These are phyloP conservation scores for Emmonsia crescens DNA, from an alignment of 2,329 filamentous ascomycete species.

Conservation along the genomic window DNA sequence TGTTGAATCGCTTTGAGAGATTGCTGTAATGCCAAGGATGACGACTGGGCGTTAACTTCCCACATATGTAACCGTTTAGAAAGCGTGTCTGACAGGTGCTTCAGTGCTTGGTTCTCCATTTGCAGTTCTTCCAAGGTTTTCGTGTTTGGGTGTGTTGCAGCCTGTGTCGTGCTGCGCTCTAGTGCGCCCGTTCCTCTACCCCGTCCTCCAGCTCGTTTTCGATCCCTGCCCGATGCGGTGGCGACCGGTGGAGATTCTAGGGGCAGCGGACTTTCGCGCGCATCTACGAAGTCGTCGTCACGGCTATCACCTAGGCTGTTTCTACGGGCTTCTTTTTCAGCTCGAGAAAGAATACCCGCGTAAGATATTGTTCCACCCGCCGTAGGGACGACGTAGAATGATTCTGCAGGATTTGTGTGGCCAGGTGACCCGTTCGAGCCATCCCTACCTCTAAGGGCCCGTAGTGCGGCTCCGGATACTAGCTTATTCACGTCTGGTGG, in stretches of 20 bases:
- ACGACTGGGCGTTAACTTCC: conserved; percentile 82
- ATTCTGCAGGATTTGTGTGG: conserved; percentile 48
- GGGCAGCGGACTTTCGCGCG: conserved; percentile 53
- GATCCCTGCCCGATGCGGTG: conserved; percentile 29
- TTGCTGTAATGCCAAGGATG: conserved; percentile 74
- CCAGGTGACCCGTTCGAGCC: conserved; percentile 43
- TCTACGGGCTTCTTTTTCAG: conserved; percentile 33
- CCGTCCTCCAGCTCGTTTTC: conserved; percentile 24
- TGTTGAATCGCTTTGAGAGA: conserved; percentile 50
- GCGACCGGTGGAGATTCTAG: conserved; percentile 37
- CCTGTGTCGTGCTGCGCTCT: conserved; percentile 15
- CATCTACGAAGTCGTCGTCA: conserved; percentile 85
- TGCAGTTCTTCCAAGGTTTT: conserved; percentile 81
- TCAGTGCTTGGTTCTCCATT: conserved; percentile 77
- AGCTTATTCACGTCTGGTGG: conserved; percentile 72
- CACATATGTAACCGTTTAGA: conserved; percentile 84
- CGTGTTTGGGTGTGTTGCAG: conserved; percentile 26
- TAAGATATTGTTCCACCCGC: conserved; percentile 89
- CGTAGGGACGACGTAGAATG: conserved; percentile 90
- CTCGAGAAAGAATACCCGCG: conserved; percentile 64
- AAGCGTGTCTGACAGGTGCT: conserved; percentile 74
- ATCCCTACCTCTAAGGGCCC: conserved; percentile 59
- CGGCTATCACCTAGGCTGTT: conserved; percentile 47
- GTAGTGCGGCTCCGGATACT: conserved; percentile 75
- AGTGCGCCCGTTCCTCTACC: conserved; percentile 17